Percentiles rank a stretch among this genome's conserved stretches.
phyloP scores from a whole-genome alignment of 192 early-diverging fungal genomes.

The Coemansia sp. region DNA sequence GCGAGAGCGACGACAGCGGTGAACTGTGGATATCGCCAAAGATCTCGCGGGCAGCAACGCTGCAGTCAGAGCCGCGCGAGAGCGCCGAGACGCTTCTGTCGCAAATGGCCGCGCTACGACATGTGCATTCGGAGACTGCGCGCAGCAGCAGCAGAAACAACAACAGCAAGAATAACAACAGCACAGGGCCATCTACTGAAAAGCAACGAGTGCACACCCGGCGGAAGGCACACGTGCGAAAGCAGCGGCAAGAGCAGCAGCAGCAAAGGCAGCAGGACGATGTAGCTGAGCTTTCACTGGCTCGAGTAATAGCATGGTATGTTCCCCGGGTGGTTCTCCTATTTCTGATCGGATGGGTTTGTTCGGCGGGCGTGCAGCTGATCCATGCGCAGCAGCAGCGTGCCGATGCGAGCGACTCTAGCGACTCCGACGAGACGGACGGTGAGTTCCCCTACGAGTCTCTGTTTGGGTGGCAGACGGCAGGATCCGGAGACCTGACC shows the following conservation, averaged over 20 bases:
- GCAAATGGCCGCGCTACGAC: constrained; percentile 1
- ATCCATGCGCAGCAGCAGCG: constrained; percentile 41
- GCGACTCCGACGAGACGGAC: constrained; percentile 24
- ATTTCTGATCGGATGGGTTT: constrained; percentile 45
- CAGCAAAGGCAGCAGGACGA: constrained; percentile 3
- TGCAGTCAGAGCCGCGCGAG: neutral
- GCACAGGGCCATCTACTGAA: neutral
- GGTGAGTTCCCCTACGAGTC: constrained; percentile 9
- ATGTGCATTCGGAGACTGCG: constrained; percentile 4
- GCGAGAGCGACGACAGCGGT: constrained; percentile 25
- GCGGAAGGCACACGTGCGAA: constrained; percentile 16
- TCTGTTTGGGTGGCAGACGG: neutral
- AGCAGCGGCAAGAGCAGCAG: constrained; percentile 6
- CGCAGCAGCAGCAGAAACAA: neutral
- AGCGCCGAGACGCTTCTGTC: neutral
- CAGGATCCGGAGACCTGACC: constrained; percentile 7
- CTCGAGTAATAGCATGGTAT: constrained; percentile 39
- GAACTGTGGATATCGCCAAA: constrained; percentile 51
- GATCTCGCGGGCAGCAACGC: constrained; percentile 17
- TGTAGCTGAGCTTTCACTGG: constrained; percentile 6
- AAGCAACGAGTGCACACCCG: constrained; percentile 8
- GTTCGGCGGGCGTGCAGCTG: constrained; percentile 42
- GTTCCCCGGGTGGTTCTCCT: constrained; percentile 34
- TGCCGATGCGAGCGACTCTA: constrained; percentile 5
- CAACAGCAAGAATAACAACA: too few relatives aligned